Base-by-base conservation (phyloP, 768 basidiomycete genomes). In the Boletus speciosus region DNA sequence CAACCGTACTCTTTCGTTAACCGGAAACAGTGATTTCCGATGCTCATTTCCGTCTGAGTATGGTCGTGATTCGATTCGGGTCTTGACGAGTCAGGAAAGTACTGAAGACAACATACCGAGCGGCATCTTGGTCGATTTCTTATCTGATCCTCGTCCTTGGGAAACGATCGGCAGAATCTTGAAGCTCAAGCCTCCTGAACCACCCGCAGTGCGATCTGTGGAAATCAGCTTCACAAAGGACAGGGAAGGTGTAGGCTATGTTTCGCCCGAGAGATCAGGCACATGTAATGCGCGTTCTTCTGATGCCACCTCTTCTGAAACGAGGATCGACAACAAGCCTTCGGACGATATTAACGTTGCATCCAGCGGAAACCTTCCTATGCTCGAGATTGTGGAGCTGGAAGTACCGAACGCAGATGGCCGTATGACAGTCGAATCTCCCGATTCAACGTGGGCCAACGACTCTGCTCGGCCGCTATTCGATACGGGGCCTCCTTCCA, bases 121-220 rank as follows among this genome's bases (percentile, higher is more conserved):
- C 12, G 23, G 42, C 19, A 35, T 58, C 39, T 56, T 58, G 21
- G 46, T 71, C 16, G 56, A 69, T 52, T 60, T 71, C 53, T 53
- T 69, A 27, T 58, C 62, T n/a, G 68, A 70, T 50, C 68, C 68
- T 5, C 58, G 66, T 44, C 68, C 68, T 14, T 70, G 68, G 68
- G 59, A 61, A 43, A 64, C 68, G 21, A 71, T 70, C n/a, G 62
- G 61, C 27, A 64, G 29, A 27, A 66, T 71, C 4, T 44, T 69
- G 21, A 49, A 59, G n/a, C 57, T 69, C 39, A 3, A 53, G 27
- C 47, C 49, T 51, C 27, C 41, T 3, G 32, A 45, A 36, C 39
- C 36, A 48, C 40, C 38, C 10, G 15, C 37, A n/a, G 25, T 11
- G 1, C 55, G 39, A 9, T 32, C 43, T 19, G 29, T 47, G 16